Evolutionary conservation across 2,329 filamentous ascomycete species (phyloP).

Genomic region (Neonectria hederae): DNA sequence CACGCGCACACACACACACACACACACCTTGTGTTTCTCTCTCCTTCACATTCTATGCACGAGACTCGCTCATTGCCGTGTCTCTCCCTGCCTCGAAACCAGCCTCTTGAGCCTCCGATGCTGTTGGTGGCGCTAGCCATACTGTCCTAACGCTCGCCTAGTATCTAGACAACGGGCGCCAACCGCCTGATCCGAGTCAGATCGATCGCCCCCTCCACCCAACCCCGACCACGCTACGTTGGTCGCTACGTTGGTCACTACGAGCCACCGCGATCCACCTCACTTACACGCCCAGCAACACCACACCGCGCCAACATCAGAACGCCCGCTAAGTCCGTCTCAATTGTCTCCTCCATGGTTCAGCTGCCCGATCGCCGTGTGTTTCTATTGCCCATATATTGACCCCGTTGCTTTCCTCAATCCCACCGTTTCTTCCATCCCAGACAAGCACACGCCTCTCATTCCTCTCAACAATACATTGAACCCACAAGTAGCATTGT

Average conservation of each 20-base stretch:
- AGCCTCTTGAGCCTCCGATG: background rate
- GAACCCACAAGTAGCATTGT: background rate
- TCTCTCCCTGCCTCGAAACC: background rate
- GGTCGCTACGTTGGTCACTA: background rate
- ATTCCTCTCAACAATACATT: background rate
- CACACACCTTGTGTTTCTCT: too few species aligned
- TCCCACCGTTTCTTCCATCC: background rate
- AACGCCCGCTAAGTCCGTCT: constrained; percentile 8
- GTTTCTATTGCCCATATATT: constrained; percentile 8
- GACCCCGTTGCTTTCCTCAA: background rate
- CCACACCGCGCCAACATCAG: background rate
- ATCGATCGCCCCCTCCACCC: background rate
- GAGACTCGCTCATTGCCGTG: too few species aligned
- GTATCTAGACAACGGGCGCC: background rate
- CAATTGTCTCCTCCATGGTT: background rate
- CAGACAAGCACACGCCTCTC: constrained; percentile 11
- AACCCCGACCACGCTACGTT: constrained; percentile 1
- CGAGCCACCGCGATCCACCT: constrained; percentile 2
- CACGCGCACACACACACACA: background rate
- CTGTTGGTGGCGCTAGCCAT: constrained; percentile 8
- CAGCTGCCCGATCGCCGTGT: background rate
- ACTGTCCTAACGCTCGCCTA: constrained; percentile 9
- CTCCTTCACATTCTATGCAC: background rate
- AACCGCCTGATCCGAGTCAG: constrained; percentile 14
- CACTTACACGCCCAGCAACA: constrained; percentile 9